Percentiles rank a stretch among this genome's conserved stretches.
phyloP scores from a whole-genome alignment of 2,329 filamentous ascomycete genomes.

The Westerdykella ornata region DNA sequence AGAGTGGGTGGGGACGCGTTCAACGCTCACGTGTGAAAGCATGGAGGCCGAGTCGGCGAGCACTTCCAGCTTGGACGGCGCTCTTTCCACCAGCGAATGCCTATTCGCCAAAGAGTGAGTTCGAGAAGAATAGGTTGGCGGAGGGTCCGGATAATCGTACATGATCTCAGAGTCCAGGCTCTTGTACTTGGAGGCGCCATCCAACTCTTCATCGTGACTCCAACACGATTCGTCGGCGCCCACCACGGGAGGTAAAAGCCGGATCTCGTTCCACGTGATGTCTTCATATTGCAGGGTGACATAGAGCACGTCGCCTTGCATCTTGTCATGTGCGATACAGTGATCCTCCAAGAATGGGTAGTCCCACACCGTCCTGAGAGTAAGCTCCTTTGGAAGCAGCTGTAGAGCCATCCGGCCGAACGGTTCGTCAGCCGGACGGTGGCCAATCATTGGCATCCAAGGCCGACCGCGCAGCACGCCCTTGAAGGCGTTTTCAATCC shows the following conservation, averaged over 20 bases:
- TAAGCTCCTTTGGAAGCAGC: slow-evolving; percentile 28
- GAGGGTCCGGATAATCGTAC: slow-evolving; percentile 40
- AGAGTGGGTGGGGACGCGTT: slow-evolving; percentile 10
- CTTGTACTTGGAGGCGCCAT: slow-evolving; percentile 33
- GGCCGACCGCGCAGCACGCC: slow-evolving; percentile 32
- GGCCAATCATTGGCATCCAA: slow-evolving; percentile 38
- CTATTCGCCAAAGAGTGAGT: slow-evolving; percentile 36
- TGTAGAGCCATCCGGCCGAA: slow-evolving; percentile 37
- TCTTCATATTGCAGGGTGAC: slow-evolving; percentile 37
- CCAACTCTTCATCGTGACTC: slow-evolving; percentile 36
- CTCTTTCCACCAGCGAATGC: slow-evolving; percentile 3
- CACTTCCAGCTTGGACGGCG: slow-evolving; percentile 30
- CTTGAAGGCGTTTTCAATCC: slow-evolving; percentile 34
- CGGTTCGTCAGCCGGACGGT: slow-evolving; percentile 34
- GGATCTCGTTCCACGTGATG: slow-evolving; percentile 37
- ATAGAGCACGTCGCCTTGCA: slow-evolving; percentile 38
- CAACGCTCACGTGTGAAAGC: slow-evolving; percentile 28
- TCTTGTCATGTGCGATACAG: slow-evolving; percentile 39
- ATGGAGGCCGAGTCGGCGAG: slow-evolving; percentile 35
- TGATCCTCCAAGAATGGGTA: slow-evolving; percentile 38
- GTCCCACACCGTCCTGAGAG: slow-evolving; percentile 35
- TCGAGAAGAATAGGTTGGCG: slow-evolving; percentile 39
- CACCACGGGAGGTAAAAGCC: slow-evolving; percentile 28
- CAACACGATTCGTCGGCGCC: slow-evolving; percentile 35
- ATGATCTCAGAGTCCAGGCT: slow-evolving; percentile 38